Evolutionary conservation across 1,284 basidiomycete species (phyloP).

Genomic region (Ceratobasidium sp.): DNA sequence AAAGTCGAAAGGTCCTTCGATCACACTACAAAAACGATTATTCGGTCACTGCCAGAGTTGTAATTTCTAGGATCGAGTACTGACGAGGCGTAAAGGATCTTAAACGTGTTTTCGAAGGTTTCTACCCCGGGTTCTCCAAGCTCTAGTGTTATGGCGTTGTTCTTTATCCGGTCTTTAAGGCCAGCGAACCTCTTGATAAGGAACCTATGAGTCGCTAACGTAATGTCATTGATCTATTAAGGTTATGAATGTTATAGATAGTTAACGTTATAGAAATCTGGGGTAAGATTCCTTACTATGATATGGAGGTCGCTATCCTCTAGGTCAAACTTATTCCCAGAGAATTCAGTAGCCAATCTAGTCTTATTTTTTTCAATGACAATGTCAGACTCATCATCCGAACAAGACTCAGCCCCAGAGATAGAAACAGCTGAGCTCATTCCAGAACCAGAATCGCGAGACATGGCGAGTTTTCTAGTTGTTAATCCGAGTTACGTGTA

Average conservation of each 20-base stretch:
- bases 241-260: too few relatives aligned
- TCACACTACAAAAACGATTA: not conserved
- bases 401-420: too few relatives aligned
- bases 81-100: conserved; percentile 33
- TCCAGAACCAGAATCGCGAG: too few relatives aligned
- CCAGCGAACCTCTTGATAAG: conserved; percentile 17
- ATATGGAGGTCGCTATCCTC: conserved; percentile 17
- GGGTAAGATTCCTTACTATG: not conserved
- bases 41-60: too few relatives aligned
- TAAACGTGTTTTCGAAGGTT: conserved; percentile 10
- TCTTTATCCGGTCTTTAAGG: conserved; percentile 7
- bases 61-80: not conserved
- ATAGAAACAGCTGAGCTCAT: too few relatives aligned
- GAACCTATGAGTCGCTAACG: conserved; percentile 19
- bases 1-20: conserved; percentile 5
- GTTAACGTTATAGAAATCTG: too few relatives aligned
- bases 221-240: conserved; percentile 13
- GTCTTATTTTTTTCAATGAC: too few relatives aligned
- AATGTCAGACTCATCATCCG: too few relatives aligned
- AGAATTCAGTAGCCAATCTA: too few relatives aligned
- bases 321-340: conserved; percentile 4
- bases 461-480: too few relatives aligned
- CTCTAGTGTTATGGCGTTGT: not conserved
- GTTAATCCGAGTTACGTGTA: too few relatives aligned
- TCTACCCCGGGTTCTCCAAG: not conserved